These are phyloP conservation scores for Niebla homalea DNA, from an alignment of 495 filamentous ascomycete genomes.

Conservation along the genomic window DNA sequence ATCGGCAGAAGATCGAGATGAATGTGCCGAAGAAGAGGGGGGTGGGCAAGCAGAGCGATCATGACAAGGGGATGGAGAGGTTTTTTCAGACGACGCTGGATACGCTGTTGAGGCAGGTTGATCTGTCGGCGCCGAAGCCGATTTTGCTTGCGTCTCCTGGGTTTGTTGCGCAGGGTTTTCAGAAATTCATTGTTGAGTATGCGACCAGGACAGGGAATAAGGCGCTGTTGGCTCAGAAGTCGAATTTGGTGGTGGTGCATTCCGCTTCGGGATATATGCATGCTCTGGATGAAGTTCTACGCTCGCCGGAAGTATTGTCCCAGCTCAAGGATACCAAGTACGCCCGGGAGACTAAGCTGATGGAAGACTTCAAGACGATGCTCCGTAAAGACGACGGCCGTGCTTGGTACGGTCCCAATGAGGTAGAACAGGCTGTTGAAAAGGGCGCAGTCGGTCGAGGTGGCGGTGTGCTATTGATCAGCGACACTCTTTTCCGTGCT, in stretches of 20 bases:
- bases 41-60: slow-evolving; percentile 39
- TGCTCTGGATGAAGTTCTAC: slow-evolving; percentile 71
- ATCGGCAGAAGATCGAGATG: slow-evolving; percentile 78
- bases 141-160: slow-evolving; percentile 84
- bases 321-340: slow-evolving; percentile 76
- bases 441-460: slow-evolving; percentile 83
- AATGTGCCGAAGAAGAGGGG: slow-evolving; percentile 67
- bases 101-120: slow-evolving; percentile 64
- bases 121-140: slow-evolving; percentile 39
- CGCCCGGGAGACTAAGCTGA: slow-evolving; percentile 65
- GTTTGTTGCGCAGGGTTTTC: slow-evolving; percentile 70
- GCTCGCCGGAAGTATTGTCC: slow-evolving; percentile 59
- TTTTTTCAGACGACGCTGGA: slow-evolving; percentile 72
- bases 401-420: slow-evolving; percentile 80
- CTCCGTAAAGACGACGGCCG: slow-evolving; percentile 75
- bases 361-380: slow-evolving; percentile 73
- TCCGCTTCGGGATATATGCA: slow-evolving; percentile 74
- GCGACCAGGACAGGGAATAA: slow-evolving; percentile 58
- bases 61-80: slow-evolving; percentile 56
- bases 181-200: slow-evolving; percentile 60
- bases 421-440: slow-evolving; percentile 74
- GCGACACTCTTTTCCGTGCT: slow-evolving; percentile 71
- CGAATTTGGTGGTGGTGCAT: slow-evolving; percentile 63
- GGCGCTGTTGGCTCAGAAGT: slow-evolving; percentile 46
- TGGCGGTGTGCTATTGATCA: slow-evolving; percentile 72